Base-by-base conservation (phyloP, 192 early-diverging fungal genomes). In the Coemansia nantahalensis region DNA sequence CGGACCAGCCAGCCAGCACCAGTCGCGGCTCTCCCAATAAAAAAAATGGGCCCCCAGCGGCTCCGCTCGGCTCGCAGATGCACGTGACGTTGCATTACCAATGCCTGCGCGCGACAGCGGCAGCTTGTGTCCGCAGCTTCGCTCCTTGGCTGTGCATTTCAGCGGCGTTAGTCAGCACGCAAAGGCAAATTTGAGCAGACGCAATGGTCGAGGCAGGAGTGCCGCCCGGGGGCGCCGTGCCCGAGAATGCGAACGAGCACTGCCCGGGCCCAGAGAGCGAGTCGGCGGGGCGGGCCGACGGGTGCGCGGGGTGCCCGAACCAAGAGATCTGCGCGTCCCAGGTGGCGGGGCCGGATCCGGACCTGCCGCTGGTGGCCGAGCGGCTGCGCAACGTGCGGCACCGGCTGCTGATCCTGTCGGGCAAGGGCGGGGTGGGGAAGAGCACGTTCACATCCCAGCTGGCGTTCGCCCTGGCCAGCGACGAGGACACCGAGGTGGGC, bases 391-490 rank as follows among this genome's bases (percentile, higher is more conserved):
- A 41, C 22, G 80, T 87, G 21, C 83, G 83, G 51, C 87, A 91
- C 80, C 96, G 94, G 59, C 79, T 99, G 30, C 80, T 99, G 3
- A 80, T 99, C 3, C 86, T 99, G 13, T 95, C 93, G 0, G 96
- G 96, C 38, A 99, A 99, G 52, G 96, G 96, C 54, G 96, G 96
- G 24, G 96, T 99, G 5, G 96, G 96, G 36, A 99, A 99, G 67
- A 84, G 82, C 33, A 95, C 92, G 16, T 91, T 95, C 33, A 90
- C 94, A 8, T 79, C 88, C 7, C 86, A 94, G 37, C 84, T 99
- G 1, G 87, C 90, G 0, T 88, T 94, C 54, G 84, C 94, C 3
- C 77, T 99, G 8, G 78, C 83, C 1, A 48, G 51, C 19, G 43
- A 58, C 34, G 48, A 46, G 0, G 39, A 28, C 15, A 56, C 38